Conservation (phyloP, 2,329 filamentous ascomycete genomes). For the Madurella mycetomatis region DNA sequence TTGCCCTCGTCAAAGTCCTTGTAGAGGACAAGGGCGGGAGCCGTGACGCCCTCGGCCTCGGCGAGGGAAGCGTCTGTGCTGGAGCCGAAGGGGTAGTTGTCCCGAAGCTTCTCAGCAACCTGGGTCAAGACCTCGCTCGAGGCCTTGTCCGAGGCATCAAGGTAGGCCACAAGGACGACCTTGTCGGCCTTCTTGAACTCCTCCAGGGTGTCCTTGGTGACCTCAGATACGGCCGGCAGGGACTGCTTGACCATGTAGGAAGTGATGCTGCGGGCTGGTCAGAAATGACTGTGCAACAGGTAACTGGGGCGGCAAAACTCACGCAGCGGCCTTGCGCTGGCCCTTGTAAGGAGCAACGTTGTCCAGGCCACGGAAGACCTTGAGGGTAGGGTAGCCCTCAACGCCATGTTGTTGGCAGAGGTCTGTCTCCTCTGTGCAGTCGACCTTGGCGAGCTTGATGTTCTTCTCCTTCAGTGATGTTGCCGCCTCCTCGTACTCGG, state of each 20-base stretch:
- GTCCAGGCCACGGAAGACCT: constrained; percentile 92
- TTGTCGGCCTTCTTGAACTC: constrained; percentile 99
- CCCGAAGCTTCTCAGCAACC: constrained; percentile 71
- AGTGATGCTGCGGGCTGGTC: constrained; percentile 48
- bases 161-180: constrained; percentile 88
- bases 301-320: constrained; percentile 33
- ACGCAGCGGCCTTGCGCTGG: constrained; percentile 79
- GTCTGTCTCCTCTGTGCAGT: constrained; percentile 91
- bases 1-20: constrained; percentile 98
- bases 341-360: constrained; percentile 79
- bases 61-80: constrained; percentile 79
- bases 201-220: constrained; percentile 77
- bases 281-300: neutral
- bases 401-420: constrained; percentile 88
- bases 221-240: constrained; percentile 80
- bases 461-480: constrained; percentile 83
- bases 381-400: constrained; percentile 97
- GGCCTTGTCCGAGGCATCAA: constrained; percentile 73
- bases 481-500: constrained; percentile 84
- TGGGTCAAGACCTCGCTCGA: constrained; percentile 80
- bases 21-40: constrained; percentile 87
- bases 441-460: constrained; percentile 79
- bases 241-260: constrained; percentile 99
- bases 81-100: constrained; percentile 88
- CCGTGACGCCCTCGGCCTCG: constrained; percentile 83